Conservation (phyloP, 2,329 filamentous ascomycete genomes). For the Aspergillus transmontanensis region DNA sequence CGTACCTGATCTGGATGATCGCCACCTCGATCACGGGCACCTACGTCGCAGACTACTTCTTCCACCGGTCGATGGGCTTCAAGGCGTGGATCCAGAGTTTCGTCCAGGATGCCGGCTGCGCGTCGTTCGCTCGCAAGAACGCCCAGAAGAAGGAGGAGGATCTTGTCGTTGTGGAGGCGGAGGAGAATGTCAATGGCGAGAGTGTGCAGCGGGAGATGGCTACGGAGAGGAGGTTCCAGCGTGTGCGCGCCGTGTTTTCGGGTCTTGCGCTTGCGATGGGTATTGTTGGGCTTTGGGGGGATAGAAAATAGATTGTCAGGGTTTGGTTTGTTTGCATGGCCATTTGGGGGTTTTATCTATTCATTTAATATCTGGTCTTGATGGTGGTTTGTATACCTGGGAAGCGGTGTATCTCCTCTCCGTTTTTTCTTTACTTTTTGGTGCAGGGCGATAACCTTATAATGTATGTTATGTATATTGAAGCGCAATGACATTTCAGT, state of each 20-base stretch:
- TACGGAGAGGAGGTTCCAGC: slow-evolving; percentile 43
- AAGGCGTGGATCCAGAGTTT: slow-evolving; percentile 33
- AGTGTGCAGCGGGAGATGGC: slow-evolving; percentile 48
- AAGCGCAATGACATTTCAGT: not conserved
- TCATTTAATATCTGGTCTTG: not conserved
- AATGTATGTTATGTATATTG: slow-evolving; percentile 2
- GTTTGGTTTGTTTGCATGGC: not conserved
- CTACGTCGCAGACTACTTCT: slow-evolving; percentile 68
- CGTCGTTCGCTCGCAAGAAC: slow-evolving; percentile 18
- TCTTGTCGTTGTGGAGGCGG: slow-evolving; percentile 39
- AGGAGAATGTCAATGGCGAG: slow-evolving; percentile 49
- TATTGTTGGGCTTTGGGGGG: slow-evolving; percentile 53
- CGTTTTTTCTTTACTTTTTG: not conserved
- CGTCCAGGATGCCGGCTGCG: slow-evolving; percentile 48
- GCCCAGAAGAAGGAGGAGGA: slow-evolving; percentile 39
- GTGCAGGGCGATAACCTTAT: not conserved
- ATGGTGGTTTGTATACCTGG: not conserved
- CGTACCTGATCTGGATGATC: slow-evolving; percentile 86
- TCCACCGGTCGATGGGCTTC: slow-evolving; percentile 65
- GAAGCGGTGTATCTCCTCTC: not conserved
- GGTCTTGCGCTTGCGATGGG: slow-evolving; percentile 49
- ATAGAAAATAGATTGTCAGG: slow-evolving; percentile 24
- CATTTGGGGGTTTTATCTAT: slow-evolving; percentile 1
- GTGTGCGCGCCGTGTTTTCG: slow-evolving; percentile 40
- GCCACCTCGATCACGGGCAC: slow-evolving; percentile 56